Conservation (phyloP, 768 basidiomycete genomes). For the Cubamyces sp. region DNA sequence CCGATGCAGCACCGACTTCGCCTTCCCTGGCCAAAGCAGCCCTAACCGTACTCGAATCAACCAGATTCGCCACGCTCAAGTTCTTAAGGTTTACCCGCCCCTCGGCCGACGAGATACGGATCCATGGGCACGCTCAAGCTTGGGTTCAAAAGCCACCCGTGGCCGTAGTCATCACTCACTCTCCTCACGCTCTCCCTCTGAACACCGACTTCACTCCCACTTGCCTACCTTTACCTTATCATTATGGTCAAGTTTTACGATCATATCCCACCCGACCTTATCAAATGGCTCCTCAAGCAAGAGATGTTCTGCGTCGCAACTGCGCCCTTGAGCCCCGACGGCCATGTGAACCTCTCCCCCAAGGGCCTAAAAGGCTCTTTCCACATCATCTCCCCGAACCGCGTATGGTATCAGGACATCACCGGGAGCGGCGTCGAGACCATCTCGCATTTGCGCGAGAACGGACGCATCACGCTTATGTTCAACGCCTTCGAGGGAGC, state of each 20-base stretch:
- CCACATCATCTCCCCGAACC: conserved; percentile 57
- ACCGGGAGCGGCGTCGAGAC: conserved; percentile 71
- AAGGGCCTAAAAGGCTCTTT: conserved; percentile 66
- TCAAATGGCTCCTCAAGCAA: conserved; percentile 63
- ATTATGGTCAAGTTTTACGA: conserved; percentile 63
- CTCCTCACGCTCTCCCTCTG: no score
- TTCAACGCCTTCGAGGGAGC: conserved; percentile 66
- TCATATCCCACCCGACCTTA: conserved; percentile 54
- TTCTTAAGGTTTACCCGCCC: no score
- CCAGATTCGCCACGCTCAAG: no score
- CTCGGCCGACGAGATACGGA: no score
- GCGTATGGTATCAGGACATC: conserved; percentile 77
- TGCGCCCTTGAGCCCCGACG: conserved; percentile 58
- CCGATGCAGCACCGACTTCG: no score
- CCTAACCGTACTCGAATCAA: no score
- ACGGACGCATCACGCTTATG: conserved; percentile 62
- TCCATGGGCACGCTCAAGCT: no score
- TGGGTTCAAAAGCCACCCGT: no score
- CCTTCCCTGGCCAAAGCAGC: no score
- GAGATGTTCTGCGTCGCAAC: conserved; percentile 76
- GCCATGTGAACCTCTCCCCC: conserved; percentile 70
- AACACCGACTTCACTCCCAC: no score
- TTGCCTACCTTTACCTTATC: neutral
- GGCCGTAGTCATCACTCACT: no score
- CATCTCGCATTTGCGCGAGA: conserved; percentile 64